phyloP scores from a whole-genome alignment of 1,284 basidiomycete species.

The Heliocybe sulcata region DNA sequence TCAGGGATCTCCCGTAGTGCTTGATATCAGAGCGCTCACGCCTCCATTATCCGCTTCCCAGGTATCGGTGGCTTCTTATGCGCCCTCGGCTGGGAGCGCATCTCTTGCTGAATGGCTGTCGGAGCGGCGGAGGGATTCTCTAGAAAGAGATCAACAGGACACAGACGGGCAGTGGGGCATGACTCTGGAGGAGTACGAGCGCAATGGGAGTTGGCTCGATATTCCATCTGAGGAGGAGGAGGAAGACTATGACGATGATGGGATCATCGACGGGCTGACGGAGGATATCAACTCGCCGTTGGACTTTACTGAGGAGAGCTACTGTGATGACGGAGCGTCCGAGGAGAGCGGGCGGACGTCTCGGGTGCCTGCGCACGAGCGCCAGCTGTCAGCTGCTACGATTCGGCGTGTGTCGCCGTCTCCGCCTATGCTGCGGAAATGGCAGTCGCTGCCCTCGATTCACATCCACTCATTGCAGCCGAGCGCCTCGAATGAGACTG shows the following conservation, averaged over 20 bases:
- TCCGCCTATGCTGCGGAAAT: not conserved
- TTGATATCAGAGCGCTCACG: not conserved
- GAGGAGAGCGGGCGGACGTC: not conserved
- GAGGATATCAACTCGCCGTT: not conserved
- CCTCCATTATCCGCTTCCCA: not conserved
- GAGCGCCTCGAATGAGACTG: not conserved
- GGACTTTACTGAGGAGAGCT: not conserved
- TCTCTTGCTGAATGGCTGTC: conserved; percentile 33
- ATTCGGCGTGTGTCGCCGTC: not conserved
- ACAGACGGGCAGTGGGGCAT: conserved; percentile 13
- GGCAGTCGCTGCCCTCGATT: not conserved
- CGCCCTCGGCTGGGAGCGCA: not conserved
- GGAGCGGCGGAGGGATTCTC: conserved; percentile 17
- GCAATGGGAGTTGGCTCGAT: conserved; percentile 38
- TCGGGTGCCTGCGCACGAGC: not conserved
- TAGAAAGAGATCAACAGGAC: conserved; percentile 10
- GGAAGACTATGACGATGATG: not conserved
- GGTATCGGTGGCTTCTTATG: not conserved
- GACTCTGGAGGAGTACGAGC: conserved; percentile 39
- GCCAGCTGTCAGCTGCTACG: not conserved
- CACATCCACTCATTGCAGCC: not conserved
- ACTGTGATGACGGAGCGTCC: not conserved
- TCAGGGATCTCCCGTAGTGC: not conserved
- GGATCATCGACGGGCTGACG: not conserved
- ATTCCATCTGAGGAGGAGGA: not conserved